Evolutionary conservation across 2,329 filamentous ascomycete species (phyloP), one percentile per base, ranked within the genome.

Genomic region (Hypoxylon sp.): DNA sequence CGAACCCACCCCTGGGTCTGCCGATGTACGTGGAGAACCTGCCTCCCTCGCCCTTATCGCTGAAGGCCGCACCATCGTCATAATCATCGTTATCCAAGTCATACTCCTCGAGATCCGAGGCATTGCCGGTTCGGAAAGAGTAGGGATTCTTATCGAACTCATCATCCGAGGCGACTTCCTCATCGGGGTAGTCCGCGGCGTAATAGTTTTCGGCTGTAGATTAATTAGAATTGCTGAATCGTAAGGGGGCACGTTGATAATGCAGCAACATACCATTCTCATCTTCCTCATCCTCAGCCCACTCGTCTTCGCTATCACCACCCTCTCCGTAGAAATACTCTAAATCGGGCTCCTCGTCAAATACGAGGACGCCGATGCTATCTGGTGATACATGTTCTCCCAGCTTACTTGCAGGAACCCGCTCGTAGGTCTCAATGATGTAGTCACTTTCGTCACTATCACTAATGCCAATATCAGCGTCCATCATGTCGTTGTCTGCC

Each of bases 151-250:
- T 82, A 48, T 84, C 86, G 68, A 85, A 88, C 77, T 91, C 89
- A 71, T 92, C 90, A 73, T 94, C 91, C 14, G 89, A 90, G 49
- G 89, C 90, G 13, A 94, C 85, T 77, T 95, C 92, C 60, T 95
- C 92, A 69, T 95, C 92, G 0, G 92, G 92, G 73, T 95, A 95
- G 77, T 95, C 92, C 60, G 91, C 90, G 2, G 90, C 89, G 76
- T 94, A 94, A 79, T 93, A 90, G 74, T 93, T 91, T 77, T 95
- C 92, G 37, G 92, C 91, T 90, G 67, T 35, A 51, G 7, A 44
- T 25, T 4, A 2, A 57, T 69, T 54, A 69, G 66, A 33, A 13
- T 13, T 14, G 27, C 8, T 37, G 31, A n/a, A 40, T 13, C 4
- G 2, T 25, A 49, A 22, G 20, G 10, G 10, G n/a, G 0, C 20